Conservation (phyloP, 1,284 basidiomycete genomes). For the Apiotrichum siamense region DNA sequence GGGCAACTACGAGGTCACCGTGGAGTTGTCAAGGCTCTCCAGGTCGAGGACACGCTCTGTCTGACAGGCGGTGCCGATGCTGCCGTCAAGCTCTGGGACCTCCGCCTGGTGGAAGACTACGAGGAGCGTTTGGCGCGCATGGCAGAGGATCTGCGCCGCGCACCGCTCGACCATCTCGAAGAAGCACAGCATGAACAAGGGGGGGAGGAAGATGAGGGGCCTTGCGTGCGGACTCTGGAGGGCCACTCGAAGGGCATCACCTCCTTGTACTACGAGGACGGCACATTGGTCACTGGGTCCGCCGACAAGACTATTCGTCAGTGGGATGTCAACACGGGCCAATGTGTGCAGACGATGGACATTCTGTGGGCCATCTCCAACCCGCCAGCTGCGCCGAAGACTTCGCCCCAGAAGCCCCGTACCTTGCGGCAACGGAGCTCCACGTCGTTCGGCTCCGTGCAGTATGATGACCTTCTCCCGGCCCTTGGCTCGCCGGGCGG, state of each 20-base stretch:
- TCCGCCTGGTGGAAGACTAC: conserved; percentile 70
- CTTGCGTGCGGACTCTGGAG: conserved; percentile 73
- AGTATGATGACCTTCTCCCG: conserved; percentile 50
- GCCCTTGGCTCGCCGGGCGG: conserved; percentile 26
- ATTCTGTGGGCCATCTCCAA: conserved; percentile 99
- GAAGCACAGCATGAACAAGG: conserved; percentile 24
- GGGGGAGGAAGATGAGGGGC: conserved; percentile 47
- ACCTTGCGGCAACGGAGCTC: conserved; percentile 33
- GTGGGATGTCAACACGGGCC: conserved; percentile 95
- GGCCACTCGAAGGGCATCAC: conserved; percentile 92
- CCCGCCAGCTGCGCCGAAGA: conserved; percentile 56
- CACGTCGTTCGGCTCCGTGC: conserved; percentile 38
- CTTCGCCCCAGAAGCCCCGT: conserved; percentile 34
- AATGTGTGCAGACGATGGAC: conserved; percentile 99
- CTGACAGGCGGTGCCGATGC: conserved; percentile 86
- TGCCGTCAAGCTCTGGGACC: conserved; percentile 78
- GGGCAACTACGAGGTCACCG: conserved; percentile 72
- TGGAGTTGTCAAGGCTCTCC: conserved; percentile 75
- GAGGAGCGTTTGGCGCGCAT: conserved; percentile 57
- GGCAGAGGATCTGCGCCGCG: conserved; percentile 25
- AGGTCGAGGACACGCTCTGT: conserved; percentile 88
- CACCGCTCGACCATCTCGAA: conserved; percentile 36
- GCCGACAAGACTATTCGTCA: conserved; percentile 97
- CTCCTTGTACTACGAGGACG: conserved; percentile 89
- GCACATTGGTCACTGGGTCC: conserved; percentile 90